These are phyloP conservation scores for Emergomyces africanus DNA, from an alignment of 2,329 filamentous ascomycete species.

Conservation along the genomic window DNA sequence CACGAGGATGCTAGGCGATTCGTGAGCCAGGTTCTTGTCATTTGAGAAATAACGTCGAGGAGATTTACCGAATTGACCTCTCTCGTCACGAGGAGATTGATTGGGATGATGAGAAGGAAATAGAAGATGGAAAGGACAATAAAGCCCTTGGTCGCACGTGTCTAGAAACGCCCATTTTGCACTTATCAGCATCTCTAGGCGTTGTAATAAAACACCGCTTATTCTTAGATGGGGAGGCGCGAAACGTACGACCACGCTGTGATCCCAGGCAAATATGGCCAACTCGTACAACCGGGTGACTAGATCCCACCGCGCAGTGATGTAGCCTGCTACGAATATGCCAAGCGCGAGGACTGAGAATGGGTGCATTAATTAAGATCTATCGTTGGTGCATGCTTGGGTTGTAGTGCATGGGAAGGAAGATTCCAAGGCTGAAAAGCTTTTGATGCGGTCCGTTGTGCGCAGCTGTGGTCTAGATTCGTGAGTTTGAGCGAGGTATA, in stretches of 20 bases:
- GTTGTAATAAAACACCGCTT: no score
- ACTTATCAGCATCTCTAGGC: not conserved
- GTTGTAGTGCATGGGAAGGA: not conserved
- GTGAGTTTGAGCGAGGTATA: not conserved
- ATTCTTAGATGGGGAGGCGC: not conserved
- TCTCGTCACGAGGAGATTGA: constrained; percentile 66
- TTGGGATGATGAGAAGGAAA: constrained; percentile 68
- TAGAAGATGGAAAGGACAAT: constrained; percentile 72
- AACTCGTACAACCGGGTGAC: constrained; percentile 95
- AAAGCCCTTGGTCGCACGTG: constrained; percentile 76
- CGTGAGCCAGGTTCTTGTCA: not conserved
- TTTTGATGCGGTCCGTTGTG: not conserved
- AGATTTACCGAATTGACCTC: constrained; percentile 65
- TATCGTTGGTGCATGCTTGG: constrained; percentile 20
- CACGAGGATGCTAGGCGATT: constrained; percentile 60
- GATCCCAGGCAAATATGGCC: constrained; percentile 93
- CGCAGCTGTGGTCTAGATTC: not conserved
- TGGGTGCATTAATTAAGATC: constrained; percentile 65
- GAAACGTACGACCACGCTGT: constrained; percentile 78
- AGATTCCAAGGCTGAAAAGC: not conserved
- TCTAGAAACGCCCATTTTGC: constrained; percentile 36
- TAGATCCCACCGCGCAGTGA: constrained; percentile 97
- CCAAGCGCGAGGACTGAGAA: constrained; percentile 91
- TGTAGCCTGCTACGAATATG: constrained; percentile 99
- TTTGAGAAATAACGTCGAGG: not conserved